Conservation (phyloP, 345 rosid genomes). For the Arabis hirsuta region DNA sequence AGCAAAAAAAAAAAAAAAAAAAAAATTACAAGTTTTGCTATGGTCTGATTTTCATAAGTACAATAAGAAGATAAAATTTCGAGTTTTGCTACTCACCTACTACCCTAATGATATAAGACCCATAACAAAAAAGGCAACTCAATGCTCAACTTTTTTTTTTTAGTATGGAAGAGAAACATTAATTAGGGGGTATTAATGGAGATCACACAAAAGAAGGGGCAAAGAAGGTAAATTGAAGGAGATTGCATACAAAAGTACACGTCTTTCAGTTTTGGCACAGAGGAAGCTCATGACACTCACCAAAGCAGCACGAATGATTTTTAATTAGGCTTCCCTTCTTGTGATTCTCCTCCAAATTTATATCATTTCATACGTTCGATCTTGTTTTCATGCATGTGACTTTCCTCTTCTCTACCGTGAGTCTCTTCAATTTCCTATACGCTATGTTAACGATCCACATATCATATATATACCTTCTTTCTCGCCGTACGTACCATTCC, state of each 20-base stretch:
- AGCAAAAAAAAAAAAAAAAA: too few relatives aligned
- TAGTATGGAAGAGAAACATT: slow-evolving; percentile 9
- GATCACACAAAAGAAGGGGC: slow-evolving; percentile 43
- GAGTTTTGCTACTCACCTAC: too few relatives aligned
- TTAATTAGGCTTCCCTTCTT: slow-evolving; percentile 39
- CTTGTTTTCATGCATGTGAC: slow-evolving; percentile 83
- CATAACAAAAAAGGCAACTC: too few relatives aligned
- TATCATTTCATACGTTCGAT: slow-evolving; percentile 34
- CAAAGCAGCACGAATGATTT: slow-evolving; percentile 40
- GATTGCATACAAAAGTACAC: slow-evolving; percentile 38
- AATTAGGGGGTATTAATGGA: slow-evolving; percentile 38
- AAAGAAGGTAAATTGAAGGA: slow-evolving; percentile 33
- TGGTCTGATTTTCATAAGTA: too few relatives aligned
- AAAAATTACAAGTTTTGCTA: too few relatives aligned
- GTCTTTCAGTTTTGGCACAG: slow-evolving; percentile 35
- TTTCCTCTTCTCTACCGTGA: slow-evolving; percentile 64
- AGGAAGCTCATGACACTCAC: slow-evolving; percentile 47
- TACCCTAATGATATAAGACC: too few relatives aligned
- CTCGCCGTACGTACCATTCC: slow-evolving; percentile 29
- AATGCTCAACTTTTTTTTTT: too few relatives aligned
- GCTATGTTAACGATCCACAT: slow-evolving; percentile 38
- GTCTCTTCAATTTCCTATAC: slow-evolving; percentile 65
- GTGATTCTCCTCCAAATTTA: slow-evolving; percentile 33
- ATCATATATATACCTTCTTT: slow-evolving; percentile 38
- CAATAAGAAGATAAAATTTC: too few relatives aligned